These are phyloP conservation scores for Pseudocercospora fijiensis DNA, from an alignment of 2,329 filamentous ascomycete species.

Conservation along the genomic window DNA sequence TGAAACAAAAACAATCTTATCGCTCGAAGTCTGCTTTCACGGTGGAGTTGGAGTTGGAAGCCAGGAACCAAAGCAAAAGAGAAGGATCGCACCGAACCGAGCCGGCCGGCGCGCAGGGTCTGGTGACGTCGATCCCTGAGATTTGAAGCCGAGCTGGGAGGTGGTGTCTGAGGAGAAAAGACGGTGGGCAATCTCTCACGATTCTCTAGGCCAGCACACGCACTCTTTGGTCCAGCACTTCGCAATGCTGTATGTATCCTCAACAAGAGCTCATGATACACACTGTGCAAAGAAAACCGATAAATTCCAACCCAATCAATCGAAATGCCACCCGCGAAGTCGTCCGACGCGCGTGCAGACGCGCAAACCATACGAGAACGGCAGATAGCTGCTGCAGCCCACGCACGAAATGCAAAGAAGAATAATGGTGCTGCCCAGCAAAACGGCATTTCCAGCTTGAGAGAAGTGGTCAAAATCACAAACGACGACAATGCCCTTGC, in stretches of 20 bases:
- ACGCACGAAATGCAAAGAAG: constrained; percentile 42
- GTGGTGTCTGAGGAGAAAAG: not conserved
- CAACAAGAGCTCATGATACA: not conserved
- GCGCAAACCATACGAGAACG: constrained; percentile 44
- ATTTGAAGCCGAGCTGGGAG: not conserved
- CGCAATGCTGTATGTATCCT: constrained; percentile 9
- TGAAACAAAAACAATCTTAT: too few relatives aligned
- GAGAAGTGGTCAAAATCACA: constrained; percentile 31
- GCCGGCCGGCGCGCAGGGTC: not conserved
- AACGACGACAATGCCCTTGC: constrained; percentile 25
- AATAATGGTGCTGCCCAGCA: constrained; percentile 24
- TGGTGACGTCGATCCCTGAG: not conserved
- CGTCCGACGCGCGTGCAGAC: constrained; percentile 42
- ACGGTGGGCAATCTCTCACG: not conserved
- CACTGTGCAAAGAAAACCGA: constrained; percentile 5
- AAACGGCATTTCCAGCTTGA: constrained; percentile 30
- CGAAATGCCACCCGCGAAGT: constrained; percentile 35
- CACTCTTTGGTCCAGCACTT: not conserved
- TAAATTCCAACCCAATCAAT: not conserved
- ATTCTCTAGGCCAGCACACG: constrained; percentile 1
- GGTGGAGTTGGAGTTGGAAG: not conserved
- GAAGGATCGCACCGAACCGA: not conserved
- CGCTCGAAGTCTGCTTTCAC: not conserved
- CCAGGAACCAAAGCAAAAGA: not conserved
- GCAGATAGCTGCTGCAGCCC: constrained; percentile 41